Percentiles rank a stretch among this genome's conserved stretches.
These are phyloP conservation scores for Phytopythium aichiense DNA, from an alignment of 352 stramenopile genomes.

Conservation along the genomic window DNA sequence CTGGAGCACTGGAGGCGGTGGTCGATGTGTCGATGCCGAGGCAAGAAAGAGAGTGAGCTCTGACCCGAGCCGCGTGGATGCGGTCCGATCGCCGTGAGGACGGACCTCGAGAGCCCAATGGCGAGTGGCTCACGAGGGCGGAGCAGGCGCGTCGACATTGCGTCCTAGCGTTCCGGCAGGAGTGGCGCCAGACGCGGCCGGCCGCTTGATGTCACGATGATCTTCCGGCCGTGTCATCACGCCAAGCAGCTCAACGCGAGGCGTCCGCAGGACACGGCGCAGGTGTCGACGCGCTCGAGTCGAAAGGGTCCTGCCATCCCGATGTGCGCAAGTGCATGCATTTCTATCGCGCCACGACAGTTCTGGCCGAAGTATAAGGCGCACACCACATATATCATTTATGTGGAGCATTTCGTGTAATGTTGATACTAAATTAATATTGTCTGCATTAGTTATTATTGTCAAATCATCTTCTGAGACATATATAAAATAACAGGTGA, in stretches of 20 bases:
- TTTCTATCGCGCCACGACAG: not conserved
- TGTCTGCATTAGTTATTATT: too few relatives aligned
- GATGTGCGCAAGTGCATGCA: not conserved
- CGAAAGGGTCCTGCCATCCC: not conserved
- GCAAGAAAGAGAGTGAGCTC: constrained; percentile 5
- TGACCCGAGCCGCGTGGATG: not conserved
- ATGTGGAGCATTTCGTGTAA: too few relatives aligned
- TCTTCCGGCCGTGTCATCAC: constrained; percentile 6
- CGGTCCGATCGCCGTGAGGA: not conserved
- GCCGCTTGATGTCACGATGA: constrained; percentile 6
- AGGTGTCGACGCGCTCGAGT: not conserved
- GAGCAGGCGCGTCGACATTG: not conserved
- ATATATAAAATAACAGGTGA: not conserved
- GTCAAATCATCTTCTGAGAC: not conserved
- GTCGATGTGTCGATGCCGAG: not conserved
- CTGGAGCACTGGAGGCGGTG: not conserved
- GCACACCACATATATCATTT: too few relatives aligned
- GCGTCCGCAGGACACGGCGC: not conserved
- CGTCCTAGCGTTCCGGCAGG: not conserved
- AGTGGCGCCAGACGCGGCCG: not conserved
- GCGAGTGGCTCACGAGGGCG: not conserved
- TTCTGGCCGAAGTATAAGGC: not conserved
- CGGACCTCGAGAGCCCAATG: not conserved
- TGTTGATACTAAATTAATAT: too few relatives aligned
- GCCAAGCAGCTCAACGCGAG: not conserved